Evolutionary conservation across 2,329 filamentous ascomycete genomes (phyloP).

Genomic region (Colletotrichum destructivum): DNA sequence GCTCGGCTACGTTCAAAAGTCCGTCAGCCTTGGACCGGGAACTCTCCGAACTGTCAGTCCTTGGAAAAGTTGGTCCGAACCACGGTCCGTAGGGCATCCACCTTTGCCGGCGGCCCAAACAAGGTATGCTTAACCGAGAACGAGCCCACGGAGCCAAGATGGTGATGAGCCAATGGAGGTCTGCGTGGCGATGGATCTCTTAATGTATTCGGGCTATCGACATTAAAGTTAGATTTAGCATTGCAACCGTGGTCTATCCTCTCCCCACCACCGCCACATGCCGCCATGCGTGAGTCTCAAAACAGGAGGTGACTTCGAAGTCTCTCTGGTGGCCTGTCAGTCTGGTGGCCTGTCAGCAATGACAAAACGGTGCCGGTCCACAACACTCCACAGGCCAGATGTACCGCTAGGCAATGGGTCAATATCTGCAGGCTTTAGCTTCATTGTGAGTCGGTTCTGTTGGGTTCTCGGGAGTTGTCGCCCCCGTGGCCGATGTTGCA

Average conservation of each 20-base stretch:
- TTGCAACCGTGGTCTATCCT: not conserved
- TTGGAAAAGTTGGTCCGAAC: constrained; percentile 9
- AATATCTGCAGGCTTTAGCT: not conserved
- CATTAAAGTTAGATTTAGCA: constrained; percentile 32
- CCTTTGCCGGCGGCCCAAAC: not conserved
- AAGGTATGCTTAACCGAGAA: constrained; percentile 1
- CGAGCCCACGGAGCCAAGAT: constrained; percentile 21
- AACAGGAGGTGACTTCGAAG: too few species aligned
- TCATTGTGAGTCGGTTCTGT: too few species aligned
- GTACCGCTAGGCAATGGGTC: too few species aligned
- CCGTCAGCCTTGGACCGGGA: constrained; percentile 12
- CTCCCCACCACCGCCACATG: too few species aligned
- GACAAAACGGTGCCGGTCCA: constrained; percentile 3
- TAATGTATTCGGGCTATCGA: constrained; percentile 30
- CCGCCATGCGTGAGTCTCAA: too few species aligned
- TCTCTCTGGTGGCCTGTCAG: constrained; percentile 2
- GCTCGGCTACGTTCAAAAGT: not conserved
- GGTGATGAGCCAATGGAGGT: constrained; percentile 12
- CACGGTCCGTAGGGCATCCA: constrained; percentile 5
- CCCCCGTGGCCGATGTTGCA: not conserved
- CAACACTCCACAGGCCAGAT: constrained; percentile 1
- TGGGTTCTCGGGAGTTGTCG: too few species aligned
- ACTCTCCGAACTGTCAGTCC: not conserved
- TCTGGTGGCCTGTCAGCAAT: too few species aligned
- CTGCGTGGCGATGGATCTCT: not conserved